A percentile compares a stretch with the other conserved stretches of the same genome.
phyloP scores from a whole-genome alignment of 352 stramenopile genomes.

The Globisporangium splendens region DNA sequence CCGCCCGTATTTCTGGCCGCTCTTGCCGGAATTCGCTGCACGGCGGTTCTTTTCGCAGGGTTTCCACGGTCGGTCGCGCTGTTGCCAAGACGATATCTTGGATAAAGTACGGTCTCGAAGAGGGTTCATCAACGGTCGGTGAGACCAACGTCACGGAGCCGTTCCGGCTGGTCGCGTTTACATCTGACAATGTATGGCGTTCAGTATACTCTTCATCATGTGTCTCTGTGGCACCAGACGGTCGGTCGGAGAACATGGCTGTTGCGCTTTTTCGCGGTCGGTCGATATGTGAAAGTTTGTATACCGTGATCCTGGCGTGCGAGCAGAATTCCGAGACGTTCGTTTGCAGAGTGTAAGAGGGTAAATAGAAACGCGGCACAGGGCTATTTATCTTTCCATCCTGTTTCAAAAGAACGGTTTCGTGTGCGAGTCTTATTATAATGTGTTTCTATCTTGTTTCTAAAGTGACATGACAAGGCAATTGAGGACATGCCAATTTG shows the following conservation, averaged over 20 bases:
- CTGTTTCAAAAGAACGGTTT: too few species aligned
- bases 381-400: too few species aligned
- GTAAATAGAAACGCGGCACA: too few species aligned
- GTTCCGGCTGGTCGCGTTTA: background rate
- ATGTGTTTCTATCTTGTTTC: too few species aligned
- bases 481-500: too few species aligned
- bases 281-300: conserved; percentile 10
- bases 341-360: background rate
- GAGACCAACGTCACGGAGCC: background rate
- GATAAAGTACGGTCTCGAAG: background rate
- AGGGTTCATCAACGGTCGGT: background rate
- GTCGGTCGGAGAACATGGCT: conserved; percentile 4
- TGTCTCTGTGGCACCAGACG: background rate
- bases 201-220: background rate
- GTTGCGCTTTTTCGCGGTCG: background rate
- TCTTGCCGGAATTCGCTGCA: conserved; percentile 5
- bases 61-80: conserved; percentile 6
- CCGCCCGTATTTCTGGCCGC: background rate
- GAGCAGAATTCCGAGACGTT: conserved; percentile 10
- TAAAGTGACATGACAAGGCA: too few species aligned
- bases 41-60: conserved; percentile 2
- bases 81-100: background rate
- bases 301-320: background rate
- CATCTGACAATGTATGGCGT: too few species aligned
- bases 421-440: too few species aligned